Evolutionary conservation across 2,329 filamentous ascomycete species (phyloP), one percentile per base, ranked within the genome.

Genomic region (Chrysoporthe austroafricana): DNA sequence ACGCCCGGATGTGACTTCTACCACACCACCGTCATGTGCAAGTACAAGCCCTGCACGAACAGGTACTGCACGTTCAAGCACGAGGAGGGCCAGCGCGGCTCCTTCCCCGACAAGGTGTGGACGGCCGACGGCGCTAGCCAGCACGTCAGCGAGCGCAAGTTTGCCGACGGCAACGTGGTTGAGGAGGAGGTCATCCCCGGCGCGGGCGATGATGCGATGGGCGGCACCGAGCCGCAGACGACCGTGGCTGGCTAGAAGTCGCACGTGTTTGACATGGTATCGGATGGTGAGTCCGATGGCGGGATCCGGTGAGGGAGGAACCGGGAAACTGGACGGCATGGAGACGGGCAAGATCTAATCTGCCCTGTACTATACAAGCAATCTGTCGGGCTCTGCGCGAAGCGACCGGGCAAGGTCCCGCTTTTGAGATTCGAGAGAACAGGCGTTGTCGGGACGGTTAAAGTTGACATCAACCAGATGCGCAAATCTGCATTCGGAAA

Each of bases 21-120:
- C 14, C 96, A 99, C 80, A 82, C 91, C 72, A 89, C 90, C 77
- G 92, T 90, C 60, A 87, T 91, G 78, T 99, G 96, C 89, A 94
- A 90, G 77, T 98, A 91, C 81, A 94, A 90, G 73, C 96, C 95
- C 0, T 99, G 96, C 80, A 87, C 93, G 71, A 97, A 97, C 81
- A 87, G 91, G n/a, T 86, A 83, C 73, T 99, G 96, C 78, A 85
- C 90, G 4, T 98, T 93, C 82, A 94, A 94, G 79, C 96, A 99
- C 78, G 91, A 90, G 52, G 93, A 96, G 65, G 96, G 95, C 14
- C 96, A 99, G 82, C 89, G 92, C 73, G 93, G 92, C 62, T 88
- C 87, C 16, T 95, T 94, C 79, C 87, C 90, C 70, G 93, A 96
- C 78, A 97, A 97, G 81, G 93, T 96, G 39, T 98, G 95, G 95